A percentile compares a stretch with the other conserved stretches of the same genome.
These are phyloP conservation scores for Coemansia sp. DNA, from an alignment of 371 early-diverging fungal genomes.

Conservation along the genomic window DNA sequence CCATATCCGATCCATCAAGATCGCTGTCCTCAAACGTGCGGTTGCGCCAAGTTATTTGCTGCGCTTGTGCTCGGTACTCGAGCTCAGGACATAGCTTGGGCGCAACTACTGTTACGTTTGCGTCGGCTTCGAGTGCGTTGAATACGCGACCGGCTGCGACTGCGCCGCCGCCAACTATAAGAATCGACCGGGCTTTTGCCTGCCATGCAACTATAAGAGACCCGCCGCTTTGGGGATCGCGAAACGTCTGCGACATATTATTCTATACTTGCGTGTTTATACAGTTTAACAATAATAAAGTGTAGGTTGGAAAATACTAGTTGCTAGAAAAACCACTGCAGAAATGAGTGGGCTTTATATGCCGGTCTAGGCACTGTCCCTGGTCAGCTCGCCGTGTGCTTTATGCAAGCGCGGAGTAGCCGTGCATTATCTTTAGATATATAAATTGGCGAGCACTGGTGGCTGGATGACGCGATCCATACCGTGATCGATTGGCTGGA, in stretches of 20 bases:
- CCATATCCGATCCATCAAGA: slow-evolving; percentile 61
- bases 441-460: neutral
- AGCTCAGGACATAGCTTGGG: slow-evolving; percentile 71
- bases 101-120: slow-evolving; percentile 68
- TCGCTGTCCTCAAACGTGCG: slow-evolving; percentile 58
- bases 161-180: slow-evolving; percentile 81
- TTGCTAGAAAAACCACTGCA: neutral
- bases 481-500: slow-evolving; percentile 2
- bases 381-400: neutral
- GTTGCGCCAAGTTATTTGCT: slow-evolving; percentile 64
- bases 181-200: slow-evolving; percentile 62
- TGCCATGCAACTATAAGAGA: slow-evolving; percentile 81
- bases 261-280: neutral
- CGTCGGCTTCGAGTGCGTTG: slow-evolving; percentile 78
- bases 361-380: neutral
- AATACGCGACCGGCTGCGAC: slow-evolving; percentile 80
- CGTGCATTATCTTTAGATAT: slow-evolving; percentile 7
- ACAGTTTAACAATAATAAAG: slow-evolving; percentile 1
- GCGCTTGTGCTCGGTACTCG: slow-evolving; percentile 57
- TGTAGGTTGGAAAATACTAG: neutral
- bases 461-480: slow-evolving; percentile 15
- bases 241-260: slow-evolving; percentile 43
- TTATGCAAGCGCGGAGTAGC: slow-evolving; percentile 19
- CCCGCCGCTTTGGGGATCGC: slow-evolving; percentile 65
- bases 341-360: neutral